Evolutionary conservation across 2,329 filamentous ascomycete genomes (phyloP).

Genomic region (Anthostomella pinea): DNA sequence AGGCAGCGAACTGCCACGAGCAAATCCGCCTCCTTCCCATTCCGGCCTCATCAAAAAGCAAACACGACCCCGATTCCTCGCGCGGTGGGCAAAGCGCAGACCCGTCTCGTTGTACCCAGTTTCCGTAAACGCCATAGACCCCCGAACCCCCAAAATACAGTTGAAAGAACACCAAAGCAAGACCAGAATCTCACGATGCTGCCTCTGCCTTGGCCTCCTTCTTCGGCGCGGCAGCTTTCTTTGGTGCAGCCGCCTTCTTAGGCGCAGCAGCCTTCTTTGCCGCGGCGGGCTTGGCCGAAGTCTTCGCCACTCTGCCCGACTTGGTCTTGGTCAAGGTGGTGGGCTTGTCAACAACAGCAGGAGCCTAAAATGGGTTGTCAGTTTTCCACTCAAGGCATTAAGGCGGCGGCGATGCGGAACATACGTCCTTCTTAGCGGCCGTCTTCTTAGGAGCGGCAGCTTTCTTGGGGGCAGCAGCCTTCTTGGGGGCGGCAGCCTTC

Average conservation of each 20-base stretch:
- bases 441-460: too few species aligned
- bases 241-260: conserved; percentile 35
- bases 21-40: conserved; percentile 13
- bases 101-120: conserved; percentile 31
- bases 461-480: conserved; percentile 40
- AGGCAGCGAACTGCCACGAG: conserved; percentile 6
- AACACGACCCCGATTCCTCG: conserved; percentile 28
- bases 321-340: conserved; percentile 62
- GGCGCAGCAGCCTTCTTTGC: conserved; percentile 44
- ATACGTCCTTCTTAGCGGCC: conserved; percentile 35
- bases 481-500: conserved; percentile 44
- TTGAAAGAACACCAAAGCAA: conserved; percentile 35
- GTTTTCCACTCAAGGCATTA: conserved; percentile 14
- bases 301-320: conserved; percentile 80
- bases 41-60: conserved; percentile 20
- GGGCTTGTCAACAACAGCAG: conserved; percentile 38
- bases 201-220: conserved; percentile 35
- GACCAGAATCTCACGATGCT: conserved; percentile 22
- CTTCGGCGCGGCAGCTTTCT: conserved; percentile 44
- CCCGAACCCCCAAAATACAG: conserved; percentile 27
- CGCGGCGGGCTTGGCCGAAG: conserved; percentile 47
- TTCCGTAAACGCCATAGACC: conserved; percentile 34
- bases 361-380: too few species aligned
- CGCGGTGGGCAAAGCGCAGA: conserved; percentile 23
- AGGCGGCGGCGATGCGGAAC: conserved; percentile 9